Base-by-base conservation (phyloP, 352 stramenopile species). In the Pythium insidiosum region DNA sequence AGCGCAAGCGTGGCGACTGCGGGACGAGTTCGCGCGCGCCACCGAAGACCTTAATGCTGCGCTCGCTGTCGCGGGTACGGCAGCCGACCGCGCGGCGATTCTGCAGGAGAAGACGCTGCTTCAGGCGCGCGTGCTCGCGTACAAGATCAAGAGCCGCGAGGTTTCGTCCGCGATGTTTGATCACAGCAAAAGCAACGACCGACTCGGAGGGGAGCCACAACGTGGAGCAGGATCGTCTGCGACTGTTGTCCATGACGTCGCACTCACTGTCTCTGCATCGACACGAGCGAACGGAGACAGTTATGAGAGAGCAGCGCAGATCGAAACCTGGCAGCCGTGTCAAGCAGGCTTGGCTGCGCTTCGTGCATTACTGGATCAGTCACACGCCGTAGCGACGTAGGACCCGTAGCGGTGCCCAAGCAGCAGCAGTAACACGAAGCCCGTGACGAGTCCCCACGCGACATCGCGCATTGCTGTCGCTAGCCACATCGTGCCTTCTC, bases 91-190 rank as follows among this genome's bases (percentile, higher is more conserved):
- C n/a, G 50, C 57, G 18, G 16, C 65, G 19, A 38, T 93, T 7
- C 26, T 65, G 20, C 68, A 82, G 37, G 80, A 93, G 36, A 74
- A 75, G 25, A 54, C 52, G 22, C 39, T 88, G 26, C 43, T 90
- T 25, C 63, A 72, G 7, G 70, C 75, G 3, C 86, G 88, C 47
- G 66, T 73, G 48, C 58, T 86, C 5, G 74, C 77, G 33, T 93
- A 93, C 55, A 85, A 78, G 39, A 26, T 76, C 47, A 55, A 66
- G 25, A 79, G 63, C 46, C 79, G 67, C 5, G 63, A 88, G 35
- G 56, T 90, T 15, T 87, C 77, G 20, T 47, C 58, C 33, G 77
- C 80, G 4, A 93, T 93, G 80, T 93, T 93, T 39, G 43, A 45
- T 7, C 48, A 48, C 21, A 19, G 9, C 3, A 15, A n/a, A n/a